Conservation (phyloP, 1,284 basidiomycete species). For the Leccinum subfulvum region DNA sequence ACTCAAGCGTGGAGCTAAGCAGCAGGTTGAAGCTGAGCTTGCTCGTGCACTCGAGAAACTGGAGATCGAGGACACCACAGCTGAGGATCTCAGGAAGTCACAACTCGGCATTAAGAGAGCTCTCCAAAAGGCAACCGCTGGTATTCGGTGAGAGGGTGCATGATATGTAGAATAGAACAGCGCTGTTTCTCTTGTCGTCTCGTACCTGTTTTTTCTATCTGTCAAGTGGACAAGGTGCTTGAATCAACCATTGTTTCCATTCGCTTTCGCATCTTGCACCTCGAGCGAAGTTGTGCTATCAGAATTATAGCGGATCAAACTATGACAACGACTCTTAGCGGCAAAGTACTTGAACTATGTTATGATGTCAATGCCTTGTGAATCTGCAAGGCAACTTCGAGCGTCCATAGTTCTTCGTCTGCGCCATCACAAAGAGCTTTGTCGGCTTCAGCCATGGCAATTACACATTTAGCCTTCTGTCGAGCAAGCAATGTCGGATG, state of each 20-base stretch:
- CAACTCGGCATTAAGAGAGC: constrained; percentile 92
- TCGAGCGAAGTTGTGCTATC: neutral
- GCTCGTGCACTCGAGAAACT: constrained; percentile 95
- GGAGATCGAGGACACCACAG: constrained; percentile 89
- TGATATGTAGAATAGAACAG: constrained; percentile 20
- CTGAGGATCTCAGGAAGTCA: constrained; percentile 92
- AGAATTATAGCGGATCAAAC: neutral
- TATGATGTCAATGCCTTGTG: constrained; percentile 55
- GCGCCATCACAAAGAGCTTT: constrained; percentile 96
- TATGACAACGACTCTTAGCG: neutral
- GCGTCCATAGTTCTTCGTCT: constrained; percentile 95
- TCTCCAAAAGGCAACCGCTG: constrained; percentile 91
- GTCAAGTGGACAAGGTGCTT: constrained; percentile 13
- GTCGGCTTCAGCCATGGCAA: constrained; percentile 93
- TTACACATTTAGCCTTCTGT: constrained; percentile 80
- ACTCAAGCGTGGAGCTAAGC: constrained; percentile 93
- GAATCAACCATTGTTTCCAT: constrained; percentile 13
- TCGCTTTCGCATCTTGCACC: neutral
- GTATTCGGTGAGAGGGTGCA: constrained; percentile 60
- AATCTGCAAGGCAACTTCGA: constrained; percentile 82
- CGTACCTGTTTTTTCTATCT: constrained; percentile 12
- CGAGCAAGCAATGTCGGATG: constrained; percentile 80
- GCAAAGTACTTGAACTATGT: neutral
- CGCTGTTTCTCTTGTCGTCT: constrained; percentile 10
- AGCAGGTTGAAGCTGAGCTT: constrained; percentile 91